Conservation (phyloP, 441 rosid species). For the Flueggea neowawraea region DNA sequence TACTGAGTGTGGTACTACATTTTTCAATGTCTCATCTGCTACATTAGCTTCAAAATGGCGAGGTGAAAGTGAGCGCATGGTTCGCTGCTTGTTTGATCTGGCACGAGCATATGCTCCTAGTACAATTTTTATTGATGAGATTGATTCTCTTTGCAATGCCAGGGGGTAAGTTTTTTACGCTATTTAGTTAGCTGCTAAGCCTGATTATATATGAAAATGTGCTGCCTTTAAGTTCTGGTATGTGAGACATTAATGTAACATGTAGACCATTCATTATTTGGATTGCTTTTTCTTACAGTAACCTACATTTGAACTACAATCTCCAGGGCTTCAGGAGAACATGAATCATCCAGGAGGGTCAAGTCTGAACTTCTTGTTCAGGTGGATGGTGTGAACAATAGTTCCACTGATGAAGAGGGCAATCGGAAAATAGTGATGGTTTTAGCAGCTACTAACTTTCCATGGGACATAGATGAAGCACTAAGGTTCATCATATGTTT, state of each 20-base stretch:
- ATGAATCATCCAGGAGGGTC: constrained; percentile 98
- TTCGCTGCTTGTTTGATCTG: constrained; percentile 80
- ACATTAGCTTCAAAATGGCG: constrained; percentile 91
- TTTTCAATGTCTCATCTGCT: constrained; percentile 82
- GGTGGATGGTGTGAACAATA: constrained; percentile 96
- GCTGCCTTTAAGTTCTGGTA: neutral
- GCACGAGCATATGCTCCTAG: constrained; percentile 92
- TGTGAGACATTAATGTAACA: too few relatives aligned
- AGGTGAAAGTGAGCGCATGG: constrained; percentile 95
- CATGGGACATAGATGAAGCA: constrained; percentile 99
- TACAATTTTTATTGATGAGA: constrained; percentile 85
- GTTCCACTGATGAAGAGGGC: constrained; percentile 88
- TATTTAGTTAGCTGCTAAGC: neutral
- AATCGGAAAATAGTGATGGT: constrained; percentile 98
- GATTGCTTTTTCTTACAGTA: too few relatives aligned
- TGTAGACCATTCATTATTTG: too few relatives aligned
- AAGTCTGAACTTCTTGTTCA: constrained; percentile 99
- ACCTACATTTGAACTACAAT: neutral
- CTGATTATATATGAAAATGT: neutral
- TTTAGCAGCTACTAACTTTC: constrained; percentile 97
- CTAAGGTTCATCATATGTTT: constrained; percentile 52
- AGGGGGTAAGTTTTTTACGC: constrained; percentile 50
- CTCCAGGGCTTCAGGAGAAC: constrained; percentile 95
- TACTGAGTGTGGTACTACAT: constrained; percentile 75
- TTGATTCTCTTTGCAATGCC: constrained; percentile 82